Base-by-base conservation (phyloP, 305 asterid species). In the Fraxinus albicans region DNA sequence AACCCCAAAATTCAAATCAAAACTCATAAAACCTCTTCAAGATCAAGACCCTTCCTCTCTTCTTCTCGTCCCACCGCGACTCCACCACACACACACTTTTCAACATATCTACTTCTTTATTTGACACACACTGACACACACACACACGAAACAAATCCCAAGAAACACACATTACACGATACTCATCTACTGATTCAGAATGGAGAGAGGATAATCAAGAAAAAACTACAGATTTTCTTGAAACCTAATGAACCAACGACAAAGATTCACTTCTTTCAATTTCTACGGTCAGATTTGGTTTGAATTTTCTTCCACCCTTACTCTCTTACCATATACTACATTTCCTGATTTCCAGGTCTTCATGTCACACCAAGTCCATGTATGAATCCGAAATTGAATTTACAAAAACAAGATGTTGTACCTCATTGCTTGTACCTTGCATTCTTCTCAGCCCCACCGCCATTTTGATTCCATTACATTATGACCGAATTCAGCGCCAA, bases 391-490 rank as follows among this genome's bases (percentile, higher is more conserved):
- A 19, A 65, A 21, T 63, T 63, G 25, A 17, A 53, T 0, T 53
- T 9, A 65, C 25, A 47, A 10, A 17, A 60, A 6, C 23, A 25
- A 47, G 27, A 1, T 0, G 27, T 67, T 80, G 88, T 84, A 87
- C 88, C 35, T 44, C 12, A 10, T 25, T 23, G 36, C 78, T 79
- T 86, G 90, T 86, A 87, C 90, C 10, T 79, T 81, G 1, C 89
- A 83, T 75, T 80, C 29, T 65, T 84, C 85, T 15, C 67, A 65
- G 1, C 29, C 17, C 4, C 86, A 83, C 85, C 81, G 84, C 80
- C 88, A 88, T 88, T 82, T 13, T 6, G 85, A 77, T 55, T 58
- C 34, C 55, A 29, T 55, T 81, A 8, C 42, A 31, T 70, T n/a
- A 47, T 67, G 73, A 12, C 23, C 44, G 73, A 77, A 88, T 60